Conservation (phyloP, 2,329 filamentous ascomycete genomes). For the Tolypocladium tundrense region DNA sequence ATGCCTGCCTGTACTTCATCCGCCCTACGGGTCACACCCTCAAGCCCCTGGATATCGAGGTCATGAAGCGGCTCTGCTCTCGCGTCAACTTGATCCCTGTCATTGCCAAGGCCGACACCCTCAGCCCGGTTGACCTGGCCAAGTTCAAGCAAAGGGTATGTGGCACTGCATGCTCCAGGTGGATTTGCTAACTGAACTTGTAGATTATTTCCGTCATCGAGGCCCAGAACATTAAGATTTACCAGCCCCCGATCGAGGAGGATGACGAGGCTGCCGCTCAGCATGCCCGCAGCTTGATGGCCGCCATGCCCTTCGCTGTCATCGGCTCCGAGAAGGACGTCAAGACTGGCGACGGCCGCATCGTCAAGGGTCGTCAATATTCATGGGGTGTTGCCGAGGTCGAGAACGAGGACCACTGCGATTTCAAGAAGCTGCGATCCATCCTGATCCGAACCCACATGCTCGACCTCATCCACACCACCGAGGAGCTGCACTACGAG, state of each 20-base stretch:
- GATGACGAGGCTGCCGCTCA: constrained; percentile 94
- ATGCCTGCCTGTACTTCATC: constrained; percentile 98
- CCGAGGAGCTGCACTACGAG: constrained; percentile 98
- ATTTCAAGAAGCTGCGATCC: constrained; percentile 99
- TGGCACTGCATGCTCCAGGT: background rate
- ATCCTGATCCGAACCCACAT: constrained; percentile 99
- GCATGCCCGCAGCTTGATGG: constrained; percentile 89
- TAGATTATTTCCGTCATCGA: constrained; percentile 93
- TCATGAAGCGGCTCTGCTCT: constrained; percentile 98
- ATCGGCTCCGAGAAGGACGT: constrained; percentile 99
- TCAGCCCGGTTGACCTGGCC: constrained; percentile 83
- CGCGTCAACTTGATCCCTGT: constrained; percentile 98
- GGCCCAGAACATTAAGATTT: constrained; percentile 99
- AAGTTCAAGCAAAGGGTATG: constrained; percentile 92
- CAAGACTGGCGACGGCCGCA: constrained; percentile 88
- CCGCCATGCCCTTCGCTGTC: constrained; percentile 96
- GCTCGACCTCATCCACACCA: constrained; percentile 99
- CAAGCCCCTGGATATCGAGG: constrained; percentile 98
- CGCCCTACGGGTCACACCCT: constrained; percentile 95
- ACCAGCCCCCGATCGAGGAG: constrained; percentile 94
- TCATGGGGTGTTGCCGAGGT: constrained; percentile 99
- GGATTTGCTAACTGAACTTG: constrained; percentile 14
- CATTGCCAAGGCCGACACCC: constrained; percentile 95
- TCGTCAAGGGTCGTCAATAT: constrained; percentile 98
- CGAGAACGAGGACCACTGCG: constrained; percentile 99